Conservation (phyloP, 1,284 basidiomycete genomes). For the Sporisorium scitamineum region DNA sequence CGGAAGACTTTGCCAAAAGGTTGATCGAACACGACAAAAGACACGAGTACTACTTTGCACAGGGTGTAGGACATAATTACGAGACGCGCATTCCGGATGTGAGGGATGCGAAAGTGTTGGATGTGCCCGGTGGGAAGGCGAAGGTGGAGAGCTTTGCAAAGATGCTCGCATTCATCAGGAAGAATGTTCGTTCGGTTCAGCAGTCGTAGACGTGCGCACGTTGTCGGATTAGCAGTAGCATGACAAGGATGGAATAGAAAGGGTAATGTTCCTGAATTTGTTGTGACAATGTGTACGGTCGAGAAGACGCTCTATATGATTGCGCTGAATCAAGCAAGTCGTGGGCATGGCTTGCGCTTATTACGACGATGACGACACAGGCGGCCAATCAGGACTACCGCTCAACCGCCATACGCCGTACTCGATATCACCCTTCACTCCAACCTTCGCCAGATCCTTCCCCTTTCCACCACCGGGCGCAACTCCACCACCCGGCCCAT, state of each 20-base stretch:
- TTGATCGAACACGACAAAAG: conserved; percentile 9
- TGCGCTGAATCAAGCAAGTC: not conserved
- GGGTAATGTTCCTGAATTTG: not conserved
- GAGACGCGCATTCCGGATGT: conserved; percentile 41
- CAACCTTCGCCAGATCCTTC: conserved; percentile 27
- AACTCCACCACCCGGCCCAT: conserved; percentile 42
- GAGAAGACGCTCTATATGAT: not conserved
- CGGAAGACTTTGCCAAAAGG: conserved; percentile 12
- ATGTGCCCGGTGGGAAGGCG: conserved; percentile 20
- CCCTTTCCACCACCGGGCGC: conserved; percentile 44
- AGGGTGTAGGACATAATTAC: conserved; percentile 39
- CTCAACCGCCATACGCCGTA: conserved; percentile 50
- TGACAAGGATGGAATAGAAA: not conserved
- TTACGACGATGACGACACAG: not conserved
- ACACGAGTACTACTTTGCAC: conserved; percentile 32
- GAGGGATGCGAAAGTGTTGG: conserved; percentile 1
- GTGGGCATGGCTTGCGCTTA: too few relatives aligned
- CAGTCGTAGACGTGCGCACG: not conserved
- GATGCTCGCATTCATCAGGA: conserved; percentile 29
- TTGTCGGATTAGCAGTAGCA: not conserved
- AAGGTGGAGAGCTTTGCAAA: conserved; percentile 36
- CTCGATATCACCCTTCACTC: conserved; percentile 57
- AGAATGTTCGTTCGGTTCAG: conserved; percentile 9
- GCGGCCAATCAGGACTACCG: conserved; percentile 45
- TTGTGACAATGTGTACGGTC: not conserved